Base-by-base conservation (phyloP, 2,329 filamentous ascomycete genomes). In the Scopulariopsis brevicaulis region DNA sequence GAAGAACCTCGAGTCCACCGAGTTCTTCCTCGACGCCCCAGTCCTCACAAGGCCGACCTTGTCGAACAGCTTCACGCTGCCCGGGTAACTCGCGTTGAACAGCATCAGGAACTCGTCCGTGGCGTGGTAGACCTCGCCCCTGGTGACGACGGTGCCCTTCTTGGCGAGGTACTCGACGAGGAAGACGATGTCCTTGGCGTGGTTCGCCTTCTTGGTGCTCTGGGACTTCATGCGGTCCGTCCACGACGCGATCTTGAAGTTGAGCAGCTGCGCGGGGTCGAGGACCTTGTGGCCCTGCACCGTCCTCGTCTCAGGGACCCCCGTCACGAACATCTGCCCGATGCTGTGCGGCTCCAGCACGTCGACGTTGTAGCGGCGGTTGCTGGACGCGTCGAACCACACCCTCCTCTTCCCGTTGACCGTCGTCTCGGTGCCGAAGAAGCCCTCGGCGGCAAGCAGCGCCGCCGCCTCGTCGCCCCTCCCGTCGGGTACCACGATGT, bases 341-440 rank as follows among this genome's bases (percentile, higher is more conserved):
- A 57, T 57, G 32, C 37, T 48, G 40, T 58, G 56, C 20, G 56
- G 56, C 52, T 53, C 56, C 22, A 58, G 56, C 15, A 58, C 43
- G 37, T 58, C 56, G 51, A 54, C 35, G 37, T 54, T 54, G 52
- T 54, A 58, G 51, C 53, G 51, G 22, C 37, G 35, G 56, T 54
- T 35, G 14, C 24, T 37, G 22, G 56, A 46, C 37, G 51, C 56
- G 37, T 58, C 34, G 37, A 40, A 54, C 56, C 56, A 54, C 8
- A 40, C 25, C n/a, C 51, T 22, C 40, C 40, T 46, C 25, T 35
- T 34, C 12, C 51, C 52, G 2, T 28, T 51, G 11, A 25, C 28
- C 18, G 51, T 58, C 14, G 48, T 53, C n/a, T 52, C 55, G 11
- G 48, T 53, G 22, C 55, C 55, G 34, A 57, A 57, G 12, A 34